phyloP scores from a whole-genome alignment of 2,329 filamentous ascomycete species.

The Geoglossum cookeanum region DNA sequence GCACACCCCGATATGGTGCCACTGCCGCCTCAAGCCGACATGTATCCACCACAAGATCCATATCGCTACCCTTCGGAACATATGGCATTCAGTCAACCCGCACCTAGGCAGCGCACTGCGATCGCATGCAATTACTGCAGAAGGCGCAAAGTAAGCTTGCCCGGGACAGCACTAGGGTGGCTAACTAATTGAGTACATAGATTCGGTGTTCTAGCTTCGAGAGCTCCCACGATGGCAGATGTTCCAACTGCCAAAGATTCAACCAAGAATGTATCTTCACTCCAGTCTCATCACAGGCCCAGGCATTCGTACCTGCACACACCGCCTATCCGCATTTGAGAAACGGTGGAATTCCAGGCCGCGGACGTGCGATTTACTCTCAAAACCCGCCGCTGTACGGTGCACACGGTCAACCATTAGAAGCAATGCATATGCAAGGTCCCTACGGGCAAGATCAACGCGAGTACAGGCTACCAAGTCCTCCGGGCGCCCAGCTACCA shows the following conservation, averaged over 20 bases:
- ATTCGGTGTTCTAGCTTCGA: conserved; percentile 63
- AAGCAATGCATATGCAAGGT: conserved; percentile 16
- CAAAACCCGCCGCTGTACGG: conserved; percentile 26
- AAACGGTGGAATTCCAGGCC: conserved; percentile 13
- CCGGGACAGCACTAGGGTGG: background rate
- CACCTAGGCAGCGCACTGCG: conserved; percentile 30
- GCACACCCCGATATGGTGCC: background rate
- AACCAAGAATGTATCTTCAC: conserved; percentile 64
- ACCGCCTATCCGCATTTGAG: conserved; percentile 40
- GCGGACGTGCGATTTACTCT: background rate
- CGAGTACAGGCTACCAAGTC: conserved; percentile 1
- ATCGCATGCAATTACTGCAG: conserved; percentile 33
- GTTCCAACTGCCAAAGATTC: conserved; percentile 53
- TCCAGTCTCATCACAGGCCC: conserved; percentile 52
- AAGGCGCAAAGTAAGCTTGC: conserved; percentile 27
- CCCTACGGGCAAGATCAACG: background rate
- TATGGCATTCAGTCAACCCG: conserved; percentile 25
- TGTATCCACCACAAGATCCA: conserved; percentile 12
- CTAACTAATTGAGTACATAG: conserved; percentile 22
- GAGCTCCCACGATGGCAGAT: conserved; percentile 49
- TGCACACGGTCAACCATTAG: conserved; percentile 29
- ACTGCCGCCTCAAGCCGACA: background rate
- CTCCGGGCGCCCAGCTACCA: conserved; percentile 5
- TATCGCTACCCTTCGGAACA: conserved; percentile 20
- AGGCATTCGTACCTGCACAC: conserved; percentile 56